A percentile compares a stretch with the other conserved stretches of the same genome.
These are phyloP conservation scores for Sporisorium exsertum DNA, from an alignment of 1,284 basidiomycete species.

Conservation along the genomic window DNA sequence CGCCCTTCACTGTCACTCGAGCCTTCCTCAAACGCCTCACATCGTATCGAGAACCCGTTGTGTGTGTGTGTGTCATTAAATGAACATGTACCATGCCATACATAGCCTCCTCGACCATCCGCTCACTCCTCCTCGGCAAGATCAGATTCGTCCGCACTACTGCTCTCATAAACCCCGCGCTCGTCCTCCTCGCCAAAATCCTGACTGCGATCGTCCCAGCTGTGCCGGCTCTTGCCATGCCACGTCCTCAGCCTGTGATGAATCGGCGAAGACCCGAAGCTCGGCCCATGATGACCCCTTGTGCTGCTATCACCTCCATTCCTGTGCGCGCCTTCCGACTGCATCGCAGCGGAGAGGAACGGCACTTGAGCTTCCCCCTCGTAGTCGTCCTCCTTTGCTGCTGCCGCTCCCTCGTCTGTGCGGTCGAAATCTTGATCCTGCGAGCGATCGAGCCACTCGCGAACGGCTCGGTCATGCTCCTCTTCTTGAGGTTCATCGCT, in stretches of 20 bases:
- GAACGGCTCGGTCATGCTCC: constrained; percentile 15
- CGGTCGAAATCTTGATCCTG: neutral
- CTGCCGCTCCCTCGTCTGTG: neutral
- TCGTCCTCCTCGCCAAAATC: constrained; percentile 65
- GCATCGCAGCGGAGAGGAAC: constrained; percentile 20
- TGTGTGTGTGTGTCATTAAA: no score
- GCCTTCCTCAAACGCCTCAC: no score
- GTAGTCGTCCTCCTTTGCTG: neutral
- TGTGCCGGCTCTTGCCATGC: constrained; percentile 27
- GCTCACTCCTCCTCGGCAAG: neutral
- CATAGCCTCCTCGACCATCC: no score
- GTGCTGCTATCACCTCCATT: neutral
- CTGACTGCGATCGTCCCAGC: constrained; percentile 64
- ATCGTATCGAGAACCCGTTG: no score
- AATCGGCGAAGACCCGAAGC: constrained; percentile 30
- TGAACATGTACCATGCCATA: neutral
- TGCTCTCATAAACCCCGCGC: constrained; percentile 26
- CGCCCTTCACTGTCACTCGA: no score
- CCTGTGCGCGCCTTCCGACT: constrained; percentile 10
- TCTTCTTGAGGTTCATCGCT: constrained; percentile 13
- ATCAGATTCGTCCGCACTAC: constrained; percentile 27
- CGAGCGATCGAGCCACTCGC: constrained; percentile 37
- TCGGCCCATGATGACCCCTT: constrained; percentile 22
- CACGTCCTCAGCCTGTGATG: constrained; percentile 27
- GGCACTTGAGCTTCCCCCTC: constrained; percentile 21